These are phyloP conservation scores for Emydomyces testavorans DNA, from an alignment of 2,329 filamentous ascomycete genomes.

Conservation along the genomic window DNA sequence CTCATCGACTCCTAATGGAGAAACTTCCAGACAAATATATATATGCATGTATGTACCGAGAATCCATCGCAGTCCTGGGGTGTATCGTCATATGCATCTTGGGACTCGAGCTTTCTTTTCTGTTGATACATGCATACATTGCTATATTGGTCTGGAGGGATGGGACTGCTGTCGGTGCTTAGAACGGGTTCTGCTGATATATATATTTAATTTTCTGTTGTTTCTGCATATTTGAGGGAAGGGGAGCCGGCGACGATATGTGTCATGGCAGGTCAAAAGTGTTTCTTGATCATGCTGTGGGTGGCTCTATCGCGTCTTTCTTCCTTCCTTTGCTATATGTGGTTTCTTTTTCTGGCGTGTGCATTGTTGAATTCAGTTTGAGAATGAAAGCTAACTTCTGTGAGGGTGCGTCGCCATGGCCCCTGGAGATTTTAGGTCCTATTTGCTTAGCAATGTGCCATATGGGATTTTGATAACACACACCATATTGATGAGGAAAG, in stretches of 20 bases:
- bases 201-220: background rate
- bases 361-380: background rate
- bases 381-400: background rate
- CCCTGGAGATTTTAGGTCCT: background rate
- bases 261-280: no score
- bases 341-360: no score
- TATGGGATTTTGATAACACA: background rate
- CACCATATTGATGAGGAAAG: background rate
- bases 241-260: no score
- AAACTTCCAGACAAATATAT: slow-evolving; percentile 7
- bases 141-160: slow-evolving; percentile 9
- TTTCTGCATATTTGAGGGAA: no score
- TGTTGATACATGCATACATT: slow-evolving; percentile 13
- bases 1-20: slow-evolving; percentile 1
- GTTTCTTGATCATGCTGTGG: background rate
- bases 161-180: slow-evolving; percentile 36
- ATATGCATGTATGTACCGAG: no score
- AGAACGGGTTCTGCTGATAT: slow-evolving; percentile 38
- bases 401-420: background rate
- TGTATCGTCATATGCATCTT: slow-evolving; percentile 18
- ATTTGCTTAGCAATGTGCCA: no score
- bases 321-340: background rate
- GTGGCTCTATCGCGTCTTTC: background rate
- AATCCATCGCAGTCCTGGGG: background rate
- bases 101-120: slow-evolving; percentile 1